A percentile compares a stretch with the other conserved stretches of the same genome.
These are phyloP conservation scores for Pseudognaphalium luteoalbum DNA, from an alignment of 129 eudicot genomes.

Conservation along the genomic window DNA sequence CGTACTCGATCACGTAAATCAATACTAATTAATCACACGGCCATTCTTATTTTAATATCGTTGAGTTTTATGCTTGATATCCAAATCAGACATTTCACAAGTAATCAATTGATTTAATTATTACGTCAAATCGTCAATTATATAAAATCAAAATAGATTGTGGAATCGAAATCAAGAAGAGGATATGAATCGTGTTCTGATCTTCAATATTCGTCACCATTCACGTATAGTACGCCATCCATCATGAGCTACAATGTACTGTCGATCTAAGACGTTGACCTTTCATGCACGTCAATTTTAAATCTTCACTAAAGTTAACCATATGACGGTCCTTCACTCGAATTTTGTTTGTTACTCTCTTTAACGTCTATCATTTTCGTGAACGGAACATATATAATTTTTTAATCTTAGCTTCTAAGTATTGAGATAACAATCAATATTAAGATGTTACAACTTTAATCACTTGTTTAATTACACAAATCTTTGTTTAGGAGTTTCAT, in stretches of 20 bases:
- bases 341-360: neutral
- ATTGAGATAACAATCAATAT: neutral
- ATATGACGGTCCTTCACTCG: constrained; percentile 24
- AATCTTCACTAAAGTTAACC: constrained; percentile 22
- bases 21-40: neutral
- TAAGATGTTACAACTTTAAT: neutral
- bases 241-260: constrained; percentile 13
- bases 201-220: constrained; percentile 13
- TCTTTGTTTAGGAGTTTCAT: neutral
- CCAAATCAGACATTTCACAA: too few species aligned
- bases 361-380: neutral
- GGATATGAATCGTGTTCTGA: constrained; percentile 24
- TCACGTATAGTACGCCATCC: neutral
- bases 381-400: constrained; percentile 1
- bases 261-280: constrained; percentile 15
- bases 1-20: neutral
- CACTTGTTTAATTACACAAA: neutral
- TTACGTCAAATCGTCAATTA: neutral
- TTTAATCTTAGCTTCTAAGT: neutral
- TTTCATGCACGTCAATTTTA: constrained; percentile 20
- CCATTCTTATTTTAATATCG: neutral
- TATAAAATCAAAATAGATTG: too few species aligned
- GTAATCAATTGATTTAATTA: neutral
- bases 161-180: constrained; percentile 1
- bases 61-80: neutral